phyloP scores from a whole-genome alignment of 2,329 filamentous ascomycete species.

The Neopestalotiopsis sp. region DNA sequence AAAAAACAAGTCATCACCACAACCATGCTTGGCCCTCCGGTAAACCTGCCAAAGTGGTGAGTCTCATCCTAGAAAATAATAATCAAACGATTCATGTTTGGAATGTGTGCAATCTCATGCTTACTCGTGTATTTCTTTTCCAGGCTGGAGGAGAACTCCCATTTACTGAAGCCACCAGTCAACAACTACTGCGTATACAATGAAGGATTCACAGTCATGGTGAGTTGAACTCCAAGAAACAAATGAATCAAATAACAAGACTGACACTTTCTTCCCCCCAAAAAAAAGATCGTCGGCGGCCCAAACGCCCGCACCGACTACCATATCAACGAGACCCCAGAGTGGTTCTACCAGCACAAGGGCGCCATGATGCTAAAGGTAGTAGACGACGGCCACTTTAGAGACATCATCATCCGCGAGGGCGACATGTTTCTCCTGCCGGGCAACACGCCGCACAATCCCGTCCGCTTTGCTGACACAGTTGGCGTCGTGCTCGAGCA shows the following conservation, averaged over 20 bases:
- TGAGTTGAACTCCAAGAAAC: conserved; percentile 35
- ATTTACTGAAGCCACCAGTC: conserved; percentile 90
- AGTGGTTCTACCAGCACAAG: conserved; percentile 98
- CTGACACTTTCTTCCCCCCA: conserved; percentile 16
- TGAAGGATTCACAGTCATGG: conserved; percentile 82
- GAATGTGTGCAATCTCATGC: background rate
- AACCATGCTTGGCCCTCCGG: conserved; percentile 30
- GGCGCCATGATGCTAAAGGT: conserved; percentile 94
- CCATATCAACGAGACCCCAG: conserved; percentile 94
- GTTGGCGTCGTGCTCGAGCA: conserved; percentile 96
- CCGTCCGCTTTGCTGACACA: conserved; percentile 89
- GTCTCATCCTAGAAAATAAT: background rate
- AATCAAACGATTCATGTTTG: background rate
- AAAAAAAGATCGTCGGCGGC: conserved; percentile 82
- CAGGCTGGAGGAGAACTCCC: conserved; percentile 90
- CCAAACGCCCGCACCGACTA: conserved; percentile 97
- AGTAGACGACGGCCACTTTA: conserved; percentile 75
- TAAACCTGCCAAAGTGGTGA: conserved; percentile 66
- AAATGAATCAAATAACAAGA: background rate
- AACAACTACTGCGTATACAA: conserved; percentile 99
- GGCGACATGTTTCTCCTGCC: conserved; percentile 94
- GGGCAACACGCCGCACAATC: conserved; percentile 94
- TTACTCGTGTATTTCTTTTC: conserved; percentile 12
- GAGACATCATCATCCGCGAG: conserved; percentile 88
- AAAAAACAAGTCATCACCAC: background rate